Evolutionary conservation across 2,329 filamentous ascomycete genomes (phyloP).

Genomic region (Cylindrodendrum hubeiense): DNA sequence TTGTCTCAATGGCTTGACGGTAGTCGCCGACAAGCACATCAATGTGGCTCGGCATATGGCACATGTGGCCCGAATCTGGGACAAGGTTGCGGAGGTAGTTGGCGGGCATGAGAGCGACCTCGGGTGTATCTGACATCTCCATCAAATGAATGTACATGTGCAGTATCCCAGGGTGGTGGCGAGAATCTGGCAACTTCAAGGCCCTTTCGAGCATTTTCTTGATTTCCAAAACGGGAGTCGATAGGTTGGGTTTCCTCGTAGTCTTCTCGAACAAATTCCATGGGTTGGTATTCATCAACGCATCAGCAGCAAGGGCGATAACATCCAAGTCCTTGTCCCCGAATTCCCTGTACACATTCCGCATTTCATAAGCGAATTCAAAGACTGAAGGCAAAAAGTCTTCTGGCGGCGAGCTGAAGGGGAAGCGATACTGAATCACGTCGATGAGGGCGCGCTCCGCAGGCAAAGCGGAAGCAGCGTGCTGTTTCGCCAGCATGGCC

Average conservation of each 20-base stretch:
- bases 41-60: constrained; percentile 84
- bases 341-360: constrained; percentile 48
- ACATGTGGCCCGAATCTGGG: constrained; percentile 77
- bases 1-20: constrained; percentile 73
- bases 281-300: constrained; percentile 62
- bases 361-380: constrained; percentile 55
- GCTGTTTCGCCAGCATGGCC: not conserved
- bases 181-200: constrained; percentile 53
- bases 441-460: constrained; percentile 71
- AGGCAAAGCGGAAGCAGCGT: not conserved
- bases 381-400: constrained; percentile 59
- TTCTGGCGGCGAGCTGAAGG: constrained; percentile 49
- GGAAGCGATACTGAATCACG: constrained; percentile 73
- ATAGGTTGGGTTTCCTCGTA: constrained; percentile 45
- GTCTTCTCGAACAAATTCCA: constrained; percentile 59
- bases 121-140: constrained; percentile 79
- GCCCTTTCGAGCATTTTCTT: constrained; percentile 55
- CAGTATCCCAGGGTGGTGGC: constrained; percentile 77
- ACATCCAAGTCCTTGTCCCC: constrained; percentile 55
- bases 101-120: constrained; percentile 70
- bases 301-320: constrained; percentile 53
- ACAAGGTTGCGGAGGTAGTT: constrained; percentile 73
- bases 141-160: constrained; percentile 84
- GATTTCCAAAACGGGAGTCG: constrained; percentile 45
- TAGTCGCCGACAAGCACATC: constrained; percentile 79